Evolutionary conservation across 2,329 filamentous ascomycete genomes (phyloP), one percentile per base, ranked within the genome.

Genomic region (Aspergillus novoparasiticus): DNA sequence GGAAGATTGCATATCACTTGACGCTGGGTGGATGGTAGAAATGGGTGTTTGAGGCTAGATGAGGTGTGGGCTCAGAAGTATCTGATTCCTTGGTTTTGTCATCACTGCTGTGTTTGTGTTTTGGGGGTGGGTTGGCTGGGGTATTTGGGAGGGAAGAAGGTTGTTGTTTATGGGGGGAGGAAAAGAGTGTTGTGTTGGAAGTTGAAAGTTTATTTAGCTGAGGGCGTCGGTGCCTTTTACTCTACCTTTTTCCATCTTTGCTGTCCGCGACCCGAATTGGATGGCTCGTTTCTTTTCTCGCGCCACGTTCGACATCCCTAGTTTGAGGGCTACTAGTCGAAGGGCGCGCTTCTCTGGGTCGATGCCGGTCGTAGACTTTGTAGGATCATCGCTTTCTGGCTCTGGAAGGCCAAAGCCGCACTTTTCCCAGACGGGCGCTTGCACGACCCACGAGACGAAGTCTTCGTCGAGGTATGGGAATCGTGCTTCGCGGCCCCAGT

Each of bases 231-330:
- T 93, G 0, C 91, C 91, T 71, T 90, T 93, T 14, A 85, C 85
- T 71, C 82, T 87, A 43, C 82, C 79, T 54, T 72, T 79, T 73
- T 93, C 89, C 88, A 94, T 94, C 80, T 94, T 95, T 16, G 92
- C 92, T 4, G 91, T 94, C 68, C 91, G 83, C 3, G 92, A 88
- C 16, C 92, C 92, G 72, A 95, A 95, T 77, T 95, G 92, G 62
- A 94, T 93, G 21, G 94, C 94, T 73, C 94, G 85, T 80, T 99
- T 99, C 84, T 95, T 97, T 78, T 98, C 94, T n/a, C 81, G 80
- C 5, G 94, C 89, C 1, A 93, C 91, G 6, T 78, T 80, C 2
- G 76, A 76, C 86, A 98, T 89, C 3, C 89, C 91, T 41, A 97
- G 78, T 34, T 87, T 84, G 76, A 88, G 86, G 0, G 94, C 93